Percentiles rank a stretch among this genome's conserved stretches.
These are phyloP conservation scores for Solanum medicagineum DNA, from an alignment of 257 asterid species.

Conservation along the genomic window DNA sequence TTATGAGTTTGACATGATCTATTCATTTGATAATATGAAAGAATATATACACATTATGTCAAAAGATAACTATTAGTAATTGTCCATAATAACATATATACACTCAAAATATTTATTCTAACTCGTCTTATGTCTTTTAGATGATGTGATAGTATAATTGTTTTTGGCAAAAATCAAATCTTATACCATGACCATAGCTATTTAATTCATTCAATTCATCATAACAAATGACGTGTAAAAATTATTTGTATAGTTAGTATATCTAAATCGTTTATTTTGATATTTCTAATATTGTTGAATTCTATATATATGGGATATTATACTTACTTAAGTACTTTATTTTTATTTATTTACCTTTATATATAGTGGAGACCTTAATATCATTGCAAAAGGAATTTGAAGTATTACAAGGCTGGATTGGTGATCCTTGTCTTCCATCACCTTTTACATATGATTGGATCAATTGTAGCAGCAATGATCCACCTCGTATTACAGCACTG, in stretches of 20 bases:
- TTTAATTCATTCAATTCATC: no score
- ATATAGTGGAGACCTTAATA: conserved; percentile 30
- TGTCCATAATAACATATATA: no score
- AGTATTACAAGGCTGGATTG: conserved; percentile 33
- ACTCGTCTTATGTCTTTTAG: no score
- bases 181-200: no score
- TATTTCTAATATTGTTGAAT: neutral
- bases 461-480: conserved; percentile 26
- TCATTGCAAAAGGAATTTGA: conserved; percentile 21
- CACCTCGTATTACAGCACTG: conserved; percentile 69
- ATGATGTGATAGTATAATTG: no score
- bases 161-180: no score
- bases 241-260: neutral
- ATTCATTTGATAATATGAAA: neutral
- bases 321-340: neutral
- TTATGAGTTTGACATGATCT: neutral
- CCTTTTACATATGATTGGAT: conserved; percentile 65
- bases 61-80: neutral
- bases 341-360: neutral
- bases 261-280: neutral
- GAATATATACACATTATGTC: neutral
- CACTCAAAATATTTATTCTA: no score
- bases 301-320: neutral
- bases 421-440: conserved; percentile 72
- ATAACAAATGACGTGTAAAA: neutral